Base-by-base conservation (phyloP, 2,329 filamentous ascomycete genomes). In the Phialophora chinensis region DNA sequence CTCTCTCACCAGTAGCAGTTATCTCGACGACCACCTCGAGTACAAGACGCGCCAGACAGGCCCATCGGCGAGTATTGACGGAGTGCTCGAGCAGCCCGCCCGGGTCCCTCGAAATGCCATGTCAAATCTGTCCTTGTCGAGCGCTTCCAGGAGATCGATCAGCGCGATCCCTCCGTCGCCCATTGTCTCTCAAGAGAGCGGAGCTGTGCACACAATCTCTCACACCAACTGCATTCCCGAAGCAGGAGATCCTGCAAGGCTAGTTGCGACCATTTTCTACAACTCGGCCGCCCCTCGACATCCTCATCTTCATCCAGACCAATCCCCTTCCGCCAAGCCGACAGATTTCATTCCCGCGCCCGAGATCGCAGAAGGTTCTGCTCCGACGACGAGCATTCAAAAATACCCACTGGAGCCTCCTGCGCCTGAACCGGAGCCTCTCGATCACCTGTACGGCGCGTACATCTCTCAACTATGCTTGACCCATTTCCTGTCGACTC, bases 331-430 rank as follows among this genome's bases (percentile, higher is more conserved):
- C 62, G 69, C 71, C 25, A 62, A 66, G 2, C 66, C 76, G 17
- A 79, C 78, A 38, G 78, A 81, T 63, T 74, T 73, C 47, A 74
- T 81, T 20, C 80, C 79, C 4, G 72, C 77, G 17, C 80, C 80
- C 23, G 74, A 74, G 49, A 77, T 81, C 25, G 79, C 77, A 10
- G 74, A 77, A 62, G 83, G 83, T 61, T 82, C 80, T 31, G 82
- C 82, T 1, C 84, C 83, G 11, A 84, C 83, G 27, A 75, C 81
- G 49, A 82, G 84, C 66, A 78, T 86, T 47, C 79, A 80, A 63
- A 82, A 83, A 70, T 82, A 85, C 68, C 84, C 84, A 2, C 82
- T 84, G 50, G 84, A 86, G 72, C 84, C 84, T 1, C 83, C 83
- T 1, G 82, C 81, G 17, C 83, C 82, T 0, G 84, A 84, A 66